Percentiles rank a stretch among this genome's conserved stretches.
These are phyloP conservation scores for Circinella umbellata DNA, from an alignment of 371 early-diverging fungal species.

Conservation along the genomic window DNA sequence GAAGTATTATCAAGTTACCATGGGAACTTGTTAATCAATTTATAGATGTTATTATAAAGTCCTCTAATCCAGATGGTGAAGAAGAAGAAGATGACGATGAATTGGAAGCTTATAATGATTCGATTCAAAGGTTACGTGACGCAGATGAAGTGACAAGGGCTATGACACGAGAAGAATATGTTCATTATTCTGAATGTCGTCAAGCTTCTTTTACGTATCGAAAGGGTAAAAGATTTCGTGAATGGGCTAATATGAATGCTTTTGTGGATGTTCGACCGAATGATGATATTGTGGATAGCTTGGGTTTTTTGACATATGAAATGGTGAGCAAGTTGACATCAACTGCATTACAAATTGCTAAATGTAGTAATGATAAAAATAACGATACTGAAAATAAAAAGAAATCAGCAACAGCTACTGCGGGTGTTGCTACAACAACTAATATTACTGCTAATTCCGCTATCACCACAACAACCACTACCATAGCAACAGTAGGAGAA, in stretches of 20 bases:
- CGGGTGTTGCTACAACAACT: too few relatives aligned
- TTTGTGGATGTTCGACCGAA: slow-evolving; percentile 89
- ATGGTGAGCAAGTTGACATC: slow-evolving; percentile 94
- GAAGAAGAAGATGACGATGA: slow-evolving; percentile 85
- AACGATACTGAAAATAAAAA: slow-evolving; percentile 18
- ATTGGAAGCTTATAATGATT: slow-evolving; percentile 86
- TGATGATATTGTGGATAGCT: slow-evolving; percentile 95
- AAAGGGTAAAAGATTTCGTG: slow-evolving; percentile 93
- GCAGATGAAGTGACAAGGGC: slow-evolving; percentile 93
- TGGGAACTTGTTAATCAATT: slow-evolving; percentile 92
- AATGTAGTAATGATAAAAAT: slow-evolving; percentile 27
- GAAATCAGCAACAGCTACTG: too few relatives aligned
- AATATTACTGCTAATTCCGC: too few relatives aligned
- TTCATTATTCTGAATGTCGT: slow-evolving; percentile 97
- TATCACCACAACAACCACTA: too few relatives aligned
- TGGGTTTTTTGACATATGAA: slow-evolving; percentile 97
- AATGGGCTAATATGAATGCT: slow-evolving; percentile 92
- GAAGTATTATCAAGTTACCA: slow-evolving; percentile 84
- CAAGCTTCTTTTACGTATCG: slow-evolving; percentile 98
- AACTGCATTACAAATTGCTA: slow-evolving; percentile 75
- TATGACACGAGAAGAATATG: slow-evolving; percentile 99
- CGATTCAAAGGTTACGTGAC: slow-evolving; percentile 74
- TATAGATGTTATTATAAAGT: slow-evolving; percentile 60
- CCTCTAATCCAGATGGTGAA: slow-evolving; percentile 74
- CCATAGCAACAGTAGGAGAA: too few relatives aligned